phyloP scores from a whole-genome alignment of 768 basidiomycete genomes.

The Hygrophorus pudorinus region DNA sequence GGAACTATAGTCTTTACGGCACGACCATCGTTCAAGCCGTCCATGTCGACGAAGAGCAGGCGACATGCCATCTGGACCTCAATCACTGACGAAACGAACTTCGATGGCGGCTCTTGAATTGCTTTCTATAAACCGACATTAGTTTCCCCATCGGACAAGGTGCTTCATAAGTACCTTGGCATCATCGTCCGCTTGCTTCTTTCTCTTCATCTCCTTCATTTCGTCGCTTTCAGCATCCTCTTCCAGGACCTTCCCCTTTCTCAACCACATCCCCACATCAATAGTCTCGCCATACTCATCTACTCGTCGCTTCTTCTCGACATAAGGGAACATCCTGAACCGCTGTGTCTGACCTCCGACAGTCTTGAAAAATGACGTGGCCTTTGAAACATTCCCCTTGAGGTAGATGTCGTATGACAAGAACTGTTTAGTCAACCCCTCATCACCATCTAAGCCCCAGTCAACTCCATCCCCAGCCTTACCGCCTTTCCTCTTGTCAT shows the following conservation, averaged over 20 bases:
- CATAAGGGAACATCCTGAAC: conserved; percentile 95
- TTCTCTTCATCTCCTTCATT: conserved; percentile 56
- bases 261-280: conserved; percentile 93
- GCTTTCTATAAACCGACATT: conserved; percentile 38
- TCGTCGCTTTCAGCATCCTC: conserved; percentile 84
- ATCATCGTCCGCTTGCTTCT: conserved; percentile 68
- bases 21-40: conserved; percentile 93
- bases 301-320: conserved; percentile 85
- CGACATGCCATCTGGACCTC: conserved; percentile 80
- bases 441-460: conserved; percentile 71
- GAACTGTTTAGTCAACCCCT: conserved; percentile 60
- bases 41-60: conserved; percentile 89
- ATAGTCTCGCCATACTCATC: conserved; percentile 95
- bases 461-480: conserved; percentile 45
- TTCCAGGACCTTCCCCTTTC: conserved; percentile 85
- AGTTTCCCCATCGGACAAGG: background rate
- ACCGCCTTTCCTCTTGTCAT: conserved; percentile 32
- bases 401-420: conserved; percentile 94
- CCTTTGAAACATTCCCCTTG: conserved; percentile 88
- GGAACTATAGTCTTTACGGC: conserved; percentile 96
- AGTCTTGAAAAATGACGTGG: conserved; percentile 81
- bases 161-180: conserved; percentile 45
- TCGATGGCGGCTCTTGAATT: conserved; percentile 81
- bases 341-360: conserved; percentile 61
- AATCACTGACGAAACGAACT: conserved; percentile 69